Evolutionary conservation across 305 asterid genomes (phyloP).

Genomic region (Withania somnifera): DNA sequence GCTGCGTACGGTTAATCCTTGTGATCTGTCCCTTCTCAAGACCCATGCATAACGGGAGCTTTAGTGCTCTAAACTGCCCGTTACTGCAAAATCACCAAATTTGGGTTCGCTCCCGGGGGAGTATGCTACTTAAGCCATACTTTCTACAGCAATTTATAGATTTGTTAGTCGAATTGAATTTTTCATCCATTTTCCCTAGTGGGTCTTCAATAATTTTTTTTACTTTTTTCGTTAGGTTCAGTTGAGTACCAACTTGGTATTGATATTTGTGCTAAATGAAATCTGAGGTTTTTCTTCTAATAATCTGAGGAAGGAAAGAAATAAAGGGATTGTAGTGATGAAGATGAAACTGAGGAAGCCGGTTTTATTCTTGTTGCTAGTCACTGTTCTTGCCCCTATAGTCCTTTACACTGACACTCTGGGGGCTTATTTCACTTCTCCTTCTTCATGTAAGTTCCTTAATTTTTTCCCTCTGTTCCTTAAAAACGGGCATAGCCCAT

Average conservation of each 20-base stretch:
- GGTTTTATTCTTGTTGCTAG: constrained; percentile 46
- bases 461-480: background rate
- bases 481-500: background rate
- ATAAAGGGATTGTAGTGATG: constrained; percentile 11
- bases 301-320: background rate
- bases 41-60: too few relatives aligned
- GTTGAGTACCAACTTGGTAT: background rate
- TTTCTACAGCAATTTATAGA: background rate
- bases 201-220: background rate
- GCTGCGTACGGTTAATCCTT: too few relatives aligned
- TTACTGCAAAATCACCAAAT: too few relatives aligned
- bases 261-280: background rate
- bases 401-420: constrained; percentile 68
- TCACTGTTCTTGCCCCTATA: constrained; percentile 75
- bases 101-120: background rate
- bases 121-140: background rate
- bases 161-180: background rate
- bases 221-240: background rate
- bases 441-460: constrained; percentile 38
- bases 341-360: constrained; percentile 51
- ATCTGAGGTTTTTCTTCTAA: background rate
- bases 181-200: background rate
- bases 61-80: too few relatives aligned
- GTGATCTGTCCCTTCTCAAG: too few relatives aligned
- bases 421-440: constrained; percentile 40